Base-by-base conservation (phyloP, 2,329 filamentous ascomycete species). In the Colletotrichum limetticola region DNA sequence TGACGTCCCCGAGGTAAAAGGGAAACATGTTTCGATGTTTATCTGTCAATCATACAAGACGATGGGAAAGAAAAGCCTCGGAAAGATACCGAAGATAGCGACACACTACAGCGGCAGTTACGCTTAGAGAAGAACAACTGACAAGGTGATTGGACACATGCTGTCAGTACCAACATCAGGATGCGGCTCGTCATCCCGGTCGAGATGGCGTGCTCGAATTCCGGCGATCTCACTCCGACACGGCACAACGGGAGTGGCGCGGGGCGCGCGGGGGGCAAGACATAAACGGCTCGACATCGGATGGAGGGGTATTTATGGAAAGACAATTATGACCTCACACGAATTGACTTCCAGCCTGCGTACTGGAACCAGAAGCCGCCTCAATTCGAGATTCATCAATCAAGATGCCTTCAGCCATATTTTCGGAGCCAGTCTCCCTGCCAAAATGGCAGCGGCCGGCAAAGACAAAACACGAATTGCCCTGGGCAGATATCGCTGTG, bases 401-500 rank as follows among this genome's bases (percentile, higher is more conserved):
- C 42, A 49, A 24, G 16, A 76, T 76, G 74, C 55, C 67, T 16
- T 73, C 75, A 19, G 63, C 68, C 22, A 46, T 68, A 4, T 26
- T 53, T 5, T 26, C 72, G 14, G 66, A 77, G 19, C 14, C 19
- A 2, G 60, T 64, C 9, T 52, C 61, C 6, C 55, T 79, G 57
- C 76, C 76, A 3, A 76, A 68, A 64, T 80, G 79, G 79, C 71
- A 79, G 46, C 75, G 78, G 4, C 80, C 79, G 2, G 65, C 74
- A 19, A 78, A 80, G 63, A 82, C 80, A 0, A 77, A 58, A 3
- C 32, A 77, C 7, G 71, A 78, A 9, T 63, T 80, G 4, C 77
- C 74, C 2, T 90, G 87, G 87, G 85, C 88, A 1, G 87, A 90
- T 64, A 84, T 90, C 5, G 82, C 88, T 11, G 88, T 86, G 3